Conservation (phyloP, 192 early-diverging fungal species). For the Linnemannia exigua region DNA sequence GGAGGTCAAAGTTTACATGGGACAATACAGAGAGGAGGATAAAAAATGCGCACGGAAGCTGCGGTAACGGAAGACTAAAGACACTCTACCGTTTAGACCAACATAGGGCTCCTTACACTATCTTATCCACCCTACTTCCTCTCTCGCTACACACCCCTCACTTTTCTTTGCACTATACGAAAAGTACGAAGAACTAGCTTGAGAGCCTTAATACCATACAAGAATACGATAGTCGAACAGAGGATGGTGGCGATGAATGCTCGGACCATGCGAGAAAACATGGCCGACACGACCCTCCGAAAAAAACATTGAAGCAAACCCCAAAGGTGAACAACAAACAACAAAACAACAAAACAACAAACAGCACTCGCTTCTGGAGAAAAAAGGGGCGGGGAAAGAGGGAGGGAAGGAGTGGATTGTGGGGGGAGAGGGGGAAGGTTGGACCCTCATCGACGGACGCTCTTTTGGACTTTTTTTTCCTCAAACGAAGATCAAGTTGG, state of each 20-base stretch:
- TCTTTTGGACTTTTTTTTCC: background rate
- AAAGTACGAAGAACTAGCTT: background rate
- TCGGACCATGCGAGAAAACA: background rate
- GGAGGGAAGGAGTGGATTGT: background rate
- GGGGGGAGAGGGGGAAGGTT: no score
- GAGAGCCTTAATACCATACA: background rate
- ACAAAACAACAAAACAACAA: no score
- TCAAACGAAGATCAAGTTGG: background rate
- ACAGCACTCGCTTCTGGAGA: background rate
- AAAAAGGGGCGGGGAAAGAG: background rate
- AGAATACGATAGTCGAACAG: background rate
- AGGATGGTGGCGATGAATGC: background rate
- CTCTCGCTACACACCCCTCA: background rate
- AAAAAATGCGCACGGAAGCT: background rate
- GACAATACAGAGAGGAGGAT: no score
- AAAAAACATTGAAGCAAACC: background rate
- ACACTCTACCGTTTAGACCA: background rate
- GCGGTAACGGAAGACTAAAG: constrained; percentile 4
- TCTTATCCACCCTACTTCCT: background rate
- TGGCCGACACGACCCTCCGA: background rate
- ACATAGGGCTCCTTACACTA: background rate
- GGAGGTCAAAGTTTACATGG: background rate
- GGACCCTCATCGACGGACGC: background rate
- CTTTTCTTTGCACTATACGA: background rate
- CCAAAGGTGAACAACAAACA: background rate